Evolutionary conservation across 768 basidiomycete species (phyloP).

Genomic region (Collybia mongolica): DNA sequence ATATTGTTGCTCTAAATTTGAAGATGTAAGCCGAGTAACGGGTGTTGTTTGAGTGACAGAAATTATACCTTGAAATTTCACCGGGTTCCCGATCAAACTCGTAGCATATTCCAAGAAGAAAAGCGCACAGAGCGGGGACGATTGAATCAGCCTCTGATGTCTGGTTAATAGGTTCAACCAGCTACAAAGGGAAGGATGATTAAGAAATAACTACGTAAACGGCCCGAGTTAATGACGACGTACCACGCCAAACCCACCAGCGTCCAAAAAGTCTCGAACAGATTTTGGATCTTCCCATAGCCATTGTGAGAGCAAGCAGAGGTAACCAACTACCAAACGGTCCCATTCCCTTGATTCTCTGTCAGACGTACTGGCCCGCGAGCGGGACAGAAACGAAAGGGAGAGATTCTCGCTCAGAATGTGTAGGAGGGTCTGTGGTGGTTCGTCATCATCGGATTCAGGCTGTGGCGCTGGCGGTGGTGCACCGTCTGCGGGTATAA

Average conservation of each 20-base stretch:
- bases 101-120: slow-evolving; percentile 91
- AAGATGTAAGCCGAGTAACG: slow-evolving; percentile 1
- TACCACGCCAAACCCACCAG: slow-evolving; percentile 89
- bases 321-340: slow-evolving; percentile 80
- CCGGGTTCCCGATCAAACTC: slow-evolving; percentile 96
- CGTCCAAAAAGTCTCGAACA: slow-evolving; percentile 86
- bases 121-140: slow-evolving; percentile 87
- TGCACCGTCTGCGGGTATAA: slow-evolving; percentile 73
- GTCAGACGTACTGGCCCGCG: slow-evolving; percentile 62
- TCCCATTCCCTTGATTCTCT: slow-evolving; percentile 88
- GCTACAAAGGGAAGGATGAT: slow-evolving; percentile 29
- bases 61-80: slow-evolving; percentile 82
- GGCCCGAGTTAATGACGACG: slow-evolving; percentile 28
- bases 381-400: slow-evolving; percentile 76
- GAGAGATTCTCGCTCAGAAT: slow-evolving; percentile 90
- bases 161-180: slow-evolving; percentile 95
- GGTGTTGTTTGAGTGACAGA: slow-evolving; percentile 3
- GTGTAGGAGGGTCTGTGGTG: slow-evolving; percentile 73
- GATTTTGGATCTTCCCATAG: slow-evolving; percentile 93
- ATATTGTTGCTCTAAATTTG: slow-evolving; percentile 65
- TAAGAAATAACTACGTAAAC: background rate
- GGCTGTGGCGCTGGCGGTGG: slow-evolving; percentile 29
- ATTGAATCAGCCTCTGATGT: slow-evolving; percentile 80
- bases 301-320: slow-evolving; percentile 87
- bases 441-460: slow-evolving; percentile 56